Evolutionary conservation across 2,329 filamentous ascomycete genomes (phyloP), one percentile per base, ranked within the genome.

Genomic region (Sporothrix dimorphospora): DNA sequence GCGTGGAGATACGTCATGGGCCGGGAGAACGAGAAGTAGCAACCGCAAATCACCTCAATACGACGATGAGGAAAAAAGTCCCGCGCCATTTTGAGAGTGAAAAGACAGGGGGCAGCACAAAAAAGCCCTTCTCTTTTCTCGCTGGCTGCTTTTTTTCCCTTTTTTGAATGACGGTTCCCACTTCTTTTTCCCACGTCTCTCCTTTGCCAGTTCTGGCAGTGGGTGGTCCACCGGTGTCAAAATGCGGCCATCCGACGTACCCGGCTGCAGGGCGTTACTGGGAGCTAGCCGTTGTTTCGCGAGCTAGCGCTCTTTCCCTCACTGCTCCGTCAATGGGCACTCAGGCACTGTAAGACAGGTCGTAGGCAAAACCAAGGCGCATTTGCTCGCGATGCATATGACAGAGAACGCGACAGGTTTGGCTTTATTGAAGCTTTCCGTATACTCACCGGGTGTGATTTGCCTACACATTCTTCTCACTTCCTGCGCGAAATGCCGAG

Each of bases 1-100:
- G 63, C 12, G 69, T 70, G 69, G 69, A 70, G 24, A 63, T 70
- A 70, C 69, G 69, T 70, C 69, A 70, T 70, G 42, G 19, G 24
- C 63, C 59, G n/a, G 63, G 45, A 49, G 8, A 49, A 66, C 8
- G 40, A 49, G 24, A 47, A 47, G 24, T 40, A 66, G 40, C 61
- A 66, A 42, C 38, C 59, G 59, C 59, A 24, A 42, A 63, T 42
- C 59, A 38, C 59, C 59, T 24, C 59, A 65, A 65, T 65, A 45
- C 38, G 59, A 42, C 8, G 3, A 34, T 16, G 14, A 45, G 16
- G 27, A 9, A 51, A 53, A 66, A 49, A 34, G 42, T 47, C 42
- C 42, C 61, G 42, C 42, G 42, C 42, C 63, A 66, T 27, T 34
- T 19, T n/a, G 2, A 34, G 19, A 14, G 14, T 34, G 9, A n/a